Percentiles rank a stretch among this genome's conserved stretches.
These are phyloP conservation scores for Eimeria zaria DNA, from an alignment of 169 alveolate genomes.

Conservation along the genomic window DNA sequence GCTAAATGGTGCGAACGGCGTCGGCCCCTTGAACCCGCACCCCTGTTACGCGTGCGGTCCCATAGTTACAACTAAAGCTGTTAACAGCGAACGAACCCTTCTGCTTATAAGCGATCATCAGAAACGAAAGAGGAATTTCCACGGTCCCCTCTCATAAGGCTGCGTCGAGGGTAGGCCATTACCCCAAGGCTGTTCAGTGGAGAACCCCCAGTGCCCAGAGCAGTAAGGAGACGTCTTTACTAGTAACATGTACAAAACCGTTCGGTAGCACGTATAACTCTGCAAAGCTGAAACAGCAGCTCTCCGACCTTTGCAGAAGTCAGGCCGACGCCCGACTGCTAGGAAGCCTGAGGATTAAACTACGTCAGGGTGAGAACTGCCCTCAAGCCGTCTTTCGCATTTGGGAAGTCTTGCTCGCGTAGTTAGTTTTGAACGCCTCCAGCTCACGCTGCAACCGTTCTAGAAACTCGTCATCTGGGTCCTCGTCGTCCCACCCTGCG, in stretches of 20 bases:
- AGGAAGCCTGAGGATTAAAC: not conserved
- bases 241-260: not conserved
- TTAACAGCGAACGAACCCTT: not conserved
- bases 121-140: not conserved
- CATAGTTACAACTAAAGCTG: not conserved
- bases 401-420: conserved; percentile 45
- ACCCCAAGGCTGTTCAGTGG: not conserved
- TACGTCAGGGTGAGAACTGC: not conserved
- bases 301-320: not conserved
- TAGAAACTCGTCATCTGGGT: conserved; percentile 83
- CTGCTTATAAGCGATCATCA: not conserved
- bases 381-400: conserved; percentile 51
- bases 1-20: not conserved
- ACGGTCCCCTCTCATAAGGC: no score
- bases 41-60: not conserved
- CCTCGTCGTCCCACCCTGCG: conserved; percentile 88
- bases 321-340: not conserved
- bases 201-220: not conserved
- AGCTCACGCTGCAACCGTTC: conserved; percentile 85
- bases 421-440: conserved; percentile 78
- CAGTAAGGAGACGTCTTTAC: not conserved
- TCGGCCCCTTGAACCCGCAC: not conserved
- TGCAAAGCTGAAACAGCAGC: not conserved
- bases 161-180: not conserved
- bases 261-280: not conserved